phyloP scores from a whole-genome alignment of 2,329 filamentous ascomycete genomes.

The Colletotrichum spaethianum region DNA sequence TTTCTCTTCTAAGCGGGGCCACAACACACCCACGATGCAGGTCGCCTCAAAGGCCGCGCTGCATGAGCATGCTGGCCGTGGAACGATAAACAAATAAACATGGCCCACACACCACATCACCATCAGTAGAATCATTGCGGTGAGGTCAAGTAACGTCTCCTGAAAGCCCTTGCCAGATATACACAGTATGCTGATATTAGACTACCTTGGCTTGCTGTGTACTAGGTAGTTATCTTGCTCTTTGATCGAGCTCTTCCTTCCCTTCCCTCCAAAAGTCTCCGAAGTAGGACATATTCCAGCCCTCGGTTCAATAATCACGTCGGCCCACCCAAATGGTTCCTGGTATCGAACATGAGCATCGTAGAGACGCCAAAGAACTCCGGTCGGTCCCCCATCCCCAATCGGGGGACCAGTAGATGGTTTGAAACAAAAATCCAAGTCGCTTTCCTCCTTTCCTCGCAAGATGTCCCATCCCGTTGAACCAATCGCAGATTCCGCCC shows the following conservation, averaged over 20 bases:
- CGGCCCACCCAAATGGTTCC: conserved; percentile 34
- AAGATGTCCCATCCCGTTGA: conserved; percentile 32
- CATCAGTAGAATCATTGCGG: background rate
- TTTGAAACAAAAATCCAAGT: conserved; percentile 27
- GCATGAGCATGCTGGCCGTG: conserved; percentile 27
- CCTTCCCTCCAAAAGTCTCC: background rate
- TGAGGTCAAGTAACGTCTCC: background rate
- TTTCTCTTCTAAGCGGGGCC: conserved; percentile 2
- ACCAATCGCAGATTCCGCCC: conserved; percentile 26
- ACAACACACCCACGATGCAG: conserved; percentile 23
- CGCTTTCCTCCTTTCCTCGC: conserved; percentile 37
- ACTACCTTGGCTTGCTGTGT: conserved; percentile 34
- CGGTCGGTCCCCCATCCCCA: conserved; percentile 18
- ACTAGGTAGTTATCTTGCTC: conserved; percentile 24
- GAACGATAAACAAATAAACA: conserved; percentile 33
- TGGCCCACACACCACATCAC: background rate
- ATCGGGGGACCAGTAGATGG: conserved; percentile 22
- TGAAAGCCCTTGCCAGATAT: background rate
- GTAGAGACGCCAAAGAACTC: conserved; percentile 42
- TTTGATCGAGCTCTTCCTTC: background rate
- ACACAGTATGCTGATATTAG: conserved; percentile 40
- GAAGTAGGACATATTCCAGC: conserved; percentile 24
- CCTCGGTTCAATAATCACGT: conserved; percentile 14
- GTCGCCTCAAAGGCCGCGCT: conserved; percentile 38
- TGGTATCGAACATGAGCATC: conserved; percentile 43